These are phyloP conservation scores for Neoarthrinium moseri DNA, from an alignment of 2,329 filamentous ascomycete genomes.

Conservation along the genomic window DNA sequence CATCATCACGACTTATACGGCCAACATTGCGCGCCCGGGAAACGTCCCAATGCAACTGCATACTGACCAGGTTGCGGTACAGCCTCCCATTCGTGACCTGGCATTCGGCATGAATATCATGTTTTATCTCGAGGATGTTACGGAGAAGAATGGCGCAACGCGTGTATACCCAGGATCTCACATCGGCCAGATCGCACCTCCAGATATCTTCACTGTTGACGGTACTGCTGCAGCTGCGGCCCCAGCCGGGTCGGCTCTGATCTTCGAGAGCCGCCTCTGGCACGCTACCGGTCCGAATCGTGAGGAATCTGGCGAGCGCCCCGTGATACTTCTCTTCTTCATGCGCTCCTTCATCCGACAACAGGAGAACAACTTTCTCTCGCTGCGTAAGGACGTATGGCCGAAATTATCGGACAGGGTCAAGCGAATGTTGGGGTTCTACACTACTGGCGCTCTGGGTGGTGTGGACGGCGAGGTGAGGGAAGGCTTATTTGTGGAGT, in stretches of 20 bases:
- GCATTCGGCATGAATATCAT: conserved; percentile 24
- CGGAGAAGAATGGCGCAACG: conserved; percentile 28
- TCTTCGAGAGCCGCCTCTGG: conserved; percentile 27
- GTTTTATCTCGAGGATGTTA: conserved; percentile 28
- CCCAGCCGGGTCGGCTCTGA: conserved; percentile 23
- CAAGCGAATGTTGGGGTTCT: conserved; percentile 19
- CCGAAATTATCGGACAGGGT: conserved; percentile 22
- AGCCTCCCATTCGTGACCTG: conserved; percentile 22
- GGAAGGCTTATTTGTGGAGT: conserved; percentile 19
- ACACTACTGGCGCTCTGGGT: conserved; percentile 20
- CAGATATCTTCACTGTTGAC: conserved; percentile 22
- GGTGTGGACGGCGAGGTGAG: conserved; percentile 20
- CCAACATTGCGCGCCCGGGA: conserved; percentile 28
- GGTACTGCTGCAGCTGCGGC: conserved; percentile 22
- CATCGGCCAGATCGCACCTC: conserved; percentile 19
- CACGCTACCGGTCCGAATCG: conserved; percentile 26
- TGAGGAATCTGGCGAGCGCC: conserved; percentile 10
- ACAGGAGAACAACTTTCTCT: conserved; percentile 28
- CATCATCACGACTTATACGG: conserved; percentile 25
- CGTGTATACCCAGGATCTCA: conserved; percentile 26
- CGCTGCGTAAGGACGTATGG: conserved; percentile 25
- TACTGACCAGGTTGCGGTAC: conserved; percentile 25
- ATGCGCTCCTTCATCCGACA: conserved; percentile 27
- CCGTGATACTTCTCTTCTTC: conserved; percentile 21
- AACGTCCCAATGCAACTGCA: conserved; percentile 26